These are phyloP conservation scores for Septoria linicola DNA, from an alignment of 2,329 filamentous ascomycete genomes.

Conservation along the genomic window DNA sequence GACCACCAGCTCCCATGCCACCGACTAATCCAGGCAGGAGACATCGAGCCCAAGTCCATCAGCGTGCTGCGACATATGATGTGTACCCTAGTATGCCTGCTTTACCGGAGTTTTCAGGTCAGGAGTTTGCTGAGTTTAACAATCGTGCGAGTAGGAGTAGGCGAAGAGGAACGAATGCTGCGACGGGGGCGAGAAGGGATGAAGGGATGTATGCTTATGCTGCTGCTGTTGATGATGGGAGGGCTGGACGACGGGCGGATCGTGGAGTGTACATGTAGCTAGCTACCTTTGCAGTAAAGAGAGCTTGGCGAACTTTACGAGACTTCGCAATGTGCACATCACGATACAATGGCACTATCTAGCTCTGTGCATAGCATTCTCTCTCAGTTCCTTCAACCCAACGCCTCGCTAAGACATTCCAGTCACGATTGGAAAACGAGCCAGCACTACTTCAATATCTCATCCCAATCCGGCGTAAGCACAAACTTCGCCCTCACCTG, in stretches of 20 bases:
- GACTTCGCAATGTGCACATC: too few species aligned
- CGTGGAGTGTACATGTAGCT: too few species aligned
- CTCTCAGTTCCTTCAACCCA: too few species aligned
- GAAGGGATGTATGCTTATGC: background rate
- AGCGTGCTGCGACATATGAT: slow-evolving; percentile 8
- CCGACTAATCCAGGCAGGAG: background rate
- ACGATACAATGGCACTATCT: too few species aligned
- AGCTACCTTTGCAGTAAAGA: too few species aligned
- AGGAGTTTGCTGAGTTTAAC: slow-evolving; percentile 1
- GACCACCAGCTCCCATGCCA: slow-evolving; percentile 2
- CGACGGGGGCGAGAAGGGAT: background rate
- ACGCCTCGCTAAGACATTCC: background rate
- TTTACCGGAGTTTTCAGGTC: background rate
- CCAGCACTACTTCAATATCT: slow-evolving; percentile 42
- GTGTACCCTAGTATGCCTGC: background rate
- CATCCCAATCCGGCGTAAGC: slow-evolving; percentile 60
- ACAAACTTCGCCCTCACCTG: slow-evolving; percentile 65
- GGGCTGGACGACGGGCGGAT: too few species aligned
- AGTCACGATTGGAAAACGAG: too few species aligned
- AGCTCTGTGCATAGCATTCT: too few species aligned
- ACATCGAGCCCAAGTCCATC: background rate
- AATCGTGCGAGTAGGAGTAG: too few species aligned
- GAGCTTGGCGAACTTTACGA: too few species aligned
- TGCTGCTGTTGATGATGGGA: background rate
- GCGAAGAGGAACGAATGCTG: background rate